phyloP scores from a whole-genome alignment of 345 rosid species.

The Eucalyptus tenuipes region DNA sequence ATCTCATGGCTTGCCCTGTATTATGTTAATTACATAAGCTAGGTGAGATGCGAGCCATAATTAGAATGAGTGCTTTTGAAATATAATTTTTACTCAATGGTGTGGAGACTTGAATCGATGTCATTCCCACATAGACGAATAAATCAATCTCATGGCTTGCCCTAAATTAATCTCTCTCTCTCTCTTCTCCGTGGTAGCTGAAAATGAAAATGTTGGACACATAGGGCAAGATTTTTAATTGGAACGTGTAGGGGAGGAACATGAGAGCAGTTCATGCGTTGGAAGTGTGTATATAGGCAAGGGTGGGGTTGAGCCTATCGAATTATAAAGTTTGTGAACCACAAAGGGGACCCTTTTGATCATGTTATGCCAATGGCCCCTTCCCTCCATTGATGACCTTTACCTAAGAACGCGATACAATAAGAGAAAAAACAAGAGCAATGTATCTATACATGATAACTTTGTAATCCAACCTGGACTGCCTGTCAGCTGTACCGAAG shows the following conservation, averaged over 20 bases:
- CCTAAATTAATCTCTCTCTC: not conserved
- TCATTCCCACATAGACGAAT: not conserved
- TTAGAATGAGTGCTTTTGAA: not conserved
- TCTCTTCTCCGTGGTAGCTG: not conserved
- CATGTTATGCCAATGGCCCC: not conserved
- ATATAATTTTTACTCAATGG: not conserved
- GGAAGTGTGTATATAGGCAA: not conserved
- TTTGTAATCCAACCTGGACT: not conserved
- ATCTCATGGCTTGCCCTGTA: not conserved
- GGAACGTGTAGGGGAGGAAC: not conserved
- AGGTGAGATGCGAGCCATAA: not conserved
- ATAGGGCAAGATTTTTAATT: not conserved
- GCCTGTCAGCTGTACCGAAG: conserved; percentile 12
- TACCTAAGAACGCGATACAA: not conserved
- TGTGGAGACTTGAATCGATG: not conserved
- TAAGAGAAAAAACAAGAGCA: not conserved
- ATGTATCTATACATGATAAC: not conserved
- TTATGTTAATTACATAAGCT: not conserved
- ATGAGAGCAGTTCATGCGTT: not conserved
- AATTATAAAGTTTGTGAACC: not conserved
- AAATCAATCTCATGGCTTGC: not conserved
- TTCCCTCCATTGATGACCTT: not conserved
- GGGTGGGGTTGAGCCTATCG: not conserved
- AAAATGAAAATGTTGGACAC: not conserved
- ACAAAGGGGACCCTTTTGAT: not conserved